Conservation (phyloP, 169 alveolate species). For the Plasmodium gaboni region DNA sequence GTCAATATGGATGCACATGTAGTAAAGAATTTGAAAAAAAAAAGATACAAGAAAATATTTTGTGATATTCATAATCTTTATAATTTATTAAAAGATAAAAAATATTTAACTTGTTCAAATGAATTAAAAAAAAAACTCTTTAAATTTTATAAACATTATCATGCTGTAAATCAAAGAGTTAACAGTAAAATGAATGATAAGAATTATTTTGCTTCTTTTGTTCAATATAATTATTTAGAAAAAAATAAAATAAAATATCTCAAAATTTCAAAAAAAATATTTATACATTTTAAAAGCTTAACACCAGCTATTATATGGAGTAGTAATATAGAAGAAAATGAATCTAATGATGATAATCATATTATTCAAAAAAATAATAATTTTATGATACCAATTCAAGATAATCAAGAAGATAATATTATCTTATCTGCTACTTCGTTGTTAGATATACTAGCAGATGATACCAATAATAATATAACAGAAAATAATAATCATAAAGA, state of each 20-base stretch:
- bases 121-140: slow-evolving; percentile 11
- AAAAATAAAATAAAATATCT: background rate
- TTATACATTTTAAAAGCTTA: slow-evolving; percentile 8
- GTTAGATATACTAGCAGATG: slow-evolving; percentile 7
- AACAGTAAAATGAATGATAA: slow-evolving; percentile 8
- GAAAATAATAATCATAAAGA: background rate
- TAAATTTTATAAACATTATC: slow-evolving; percentile 25
- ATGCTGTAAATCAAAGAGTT: background rate
- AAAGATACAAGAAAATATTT: slow-evolving; percentile 8
- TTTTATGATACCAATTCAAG: background rate
- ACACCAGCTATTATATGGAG: slow-evolving; percentile 1
- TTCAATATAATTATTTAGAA: slow-evolving; percentile 11
- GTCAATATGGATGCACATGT: background rate
- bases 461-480: background rate
- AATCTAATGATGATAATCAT: background rate
- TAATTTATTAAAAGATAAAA: background rate
- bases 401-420: slow-evolving; percentile 3
- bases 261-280: slow-evolving; percentile 14
- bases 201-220: slow-evolving; percentile 20
- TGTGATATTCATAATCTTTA: background rate
- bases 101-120: background rate
- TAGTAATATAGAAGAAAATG: background rate
- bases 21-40: slow-evolving; percentile 13
- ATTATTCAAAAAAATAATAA: background rate
- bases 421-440: background rate